Base-by-base conservation (phyloP, 306 rosid genomes). In the Prunus fruticosa region DNA sequence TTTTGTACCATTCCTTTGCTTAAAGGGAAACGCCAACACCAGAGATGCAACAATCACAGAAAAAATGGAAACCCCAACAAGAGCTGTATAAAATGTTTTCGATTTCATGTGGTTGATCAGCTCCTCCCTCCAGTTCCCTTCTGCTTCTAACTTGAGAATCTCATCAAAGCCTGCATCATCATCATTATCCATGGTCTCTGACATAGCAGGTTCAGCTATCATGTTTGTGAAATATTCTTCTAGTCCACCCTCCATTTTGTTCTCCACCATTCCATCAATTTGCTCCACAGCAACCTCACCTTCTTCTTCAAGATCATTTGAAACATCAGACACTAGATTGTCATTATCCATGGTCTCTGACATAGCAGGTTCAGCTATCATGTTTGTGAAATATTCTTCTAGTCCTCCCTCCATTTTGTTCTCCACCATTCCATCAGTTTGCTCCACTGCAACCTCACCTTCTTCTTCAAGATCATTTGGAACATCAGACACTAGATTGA, bases 31-130 rank as follows among this genome's bases (percentile, higher is more conserved):
- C 19, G 20, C 45, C 58, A 69, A 69, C 54, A 50, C 38, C 52
- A 82, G 65, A 64, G 67, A 70, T 9, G 82, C 68, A 20, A 71
- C 41, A 30, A 38, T 14, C 50, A 76, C 45, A 34, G 72, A 68
- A 56, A 74, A n/a, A 43, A 75, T 41, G 67, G 74, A 46, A 41
- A 79, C 53, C 75, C 86, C 82, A 61, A 73, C 22, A 12, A 73
- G 32, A 56, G 71, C 66, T 79, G 50, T 50, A 41, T 64, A 19
- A 22, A 63, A 43, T 10, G 61, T 63, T 46, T 69, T 74, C 45
- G 53, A 58, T 50, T 65, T 67, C 54, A 76, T 47, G 53, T 14
- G 64, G 67, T 63, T 75, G 22, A 69, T 45, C 27, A 73, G 66
- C 66, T 69, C 56, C 54, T 66, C 72, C 69, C n/a, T 54, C 56